Base-by-base conservation (phyloP, 1,139 yeast genomes). In the Yamadazyma trypodendri region DNA sequence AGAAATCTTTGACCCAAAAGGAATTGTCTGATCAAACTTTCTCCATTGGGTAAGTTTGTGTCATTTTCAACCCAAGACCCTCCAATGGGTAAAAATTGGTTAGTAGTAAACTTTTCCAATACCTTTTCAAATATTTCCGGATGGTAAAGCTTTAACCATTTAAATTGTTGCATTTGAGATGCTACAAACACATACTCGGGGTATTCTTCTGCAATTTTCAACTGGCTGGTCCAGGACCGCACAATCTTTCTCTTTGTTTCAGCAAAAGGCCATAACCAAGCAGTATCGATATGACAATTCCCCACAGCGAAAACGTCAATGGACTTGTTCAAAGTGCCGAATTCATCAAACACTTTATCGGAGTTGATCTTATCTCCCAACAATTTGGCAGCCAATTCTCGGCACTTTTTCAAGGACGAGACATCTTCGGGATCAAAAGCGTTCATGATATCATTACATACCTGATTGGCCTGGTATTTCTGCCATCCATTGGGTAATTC, bases 1-100 rank as follows among this genome's bases (percentile, higher is more conserved):
- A 84, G 86, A 60, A 82, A 88, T 41, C 95, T 69, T 63, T 92
- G 98, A 12, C 98, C 98, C 46, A 85, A 76, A 39, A 90, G 68
- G 54, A 90, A 87, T 56, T 92, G 98, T 48, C 97, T 78, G 17
- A 82, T 80, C 44, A 92, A 70, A 1, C 96, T 84, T 61, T 92
- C 98, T 34, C 97, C 97, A 47, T 79, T 72, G 12, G 97, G 97
- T 65, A 92, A 74, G 60, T 92, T 92, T 13, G 97, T 90, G 60
- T 92, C 98, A 58, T 88, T 85, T 61, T 92, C 98, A 34, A 92
- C 97, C 97, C 97, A 92, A 0, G 96, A 81, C 3, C 97, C 97
- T 39, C 98, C 98, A 48, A 92, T 77, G 11, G 96, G 95, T 36
- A 88, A 72, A 55, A 90, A 92, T 49, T 85, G 83, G 38, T 86